Evolutionary conservation across 495 filamentous ascomycete species (phyloP), one percentile per base, ranked within the genome.

Genomic region (Cladorrhinum samala): DNA sequence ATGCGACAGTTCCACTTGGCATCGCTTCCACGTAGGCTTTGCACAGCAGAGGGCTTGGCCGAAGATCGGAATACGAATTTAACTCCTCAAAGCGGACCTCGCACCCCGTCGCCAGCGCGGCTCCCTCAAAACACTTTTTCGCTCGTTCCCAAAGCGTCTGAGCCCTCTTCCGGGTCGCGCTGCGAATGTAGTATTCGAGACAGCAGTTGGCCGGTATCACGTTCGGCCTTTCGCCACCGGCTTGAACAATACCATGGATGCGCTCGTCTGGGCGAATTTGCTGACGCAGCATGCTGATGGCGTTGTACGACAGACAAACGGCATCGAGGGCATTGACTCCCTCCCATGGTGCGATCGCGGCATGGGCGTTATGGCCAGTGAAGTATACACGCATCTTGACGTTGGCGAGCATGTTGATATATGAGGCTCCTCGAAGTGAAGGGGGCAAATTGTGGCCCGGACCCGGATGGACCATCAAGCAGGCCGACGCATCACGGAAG

Each of bases 271-370:
- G 69, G 0, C 46, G 56, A 20, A 80, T 80, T 61, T 86, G 83
- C 55, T 86, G 83, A 3, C 83, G 77, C 5, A 86, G 66, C 27
- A 85, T 75, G 17, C 78, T 72, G 30, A 86, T 67, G 51, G 74
- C 79, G 60, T 82, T 84, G 61, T 86, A 87, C 3, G 80, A 77
- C 0, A 77, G 67, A 13, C 83, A 76, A 8, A 83, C 65, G 5
- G 82, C 83, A 60, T 85, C 82, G 4, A 85, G 73, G 0, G 83
- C 82, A 57, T 86, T 86, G 54, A 83, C 68, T 5, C 80, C 81
- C 11, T 81, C 76, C 82, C 82, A 85, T 0, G 84, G 85, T 38
- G 80, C 79, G 24, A 77, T 79, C 11, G 80, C 78, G 0, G 85
- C 78, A 56, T 83, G 78, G 0, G 79, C 70, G 11, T 78, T 71